phyloP scores from a whole-genome alignment of 2,329 filamentous ascomycete genomes.

The Verticillium zaregamsianum region DNA sequence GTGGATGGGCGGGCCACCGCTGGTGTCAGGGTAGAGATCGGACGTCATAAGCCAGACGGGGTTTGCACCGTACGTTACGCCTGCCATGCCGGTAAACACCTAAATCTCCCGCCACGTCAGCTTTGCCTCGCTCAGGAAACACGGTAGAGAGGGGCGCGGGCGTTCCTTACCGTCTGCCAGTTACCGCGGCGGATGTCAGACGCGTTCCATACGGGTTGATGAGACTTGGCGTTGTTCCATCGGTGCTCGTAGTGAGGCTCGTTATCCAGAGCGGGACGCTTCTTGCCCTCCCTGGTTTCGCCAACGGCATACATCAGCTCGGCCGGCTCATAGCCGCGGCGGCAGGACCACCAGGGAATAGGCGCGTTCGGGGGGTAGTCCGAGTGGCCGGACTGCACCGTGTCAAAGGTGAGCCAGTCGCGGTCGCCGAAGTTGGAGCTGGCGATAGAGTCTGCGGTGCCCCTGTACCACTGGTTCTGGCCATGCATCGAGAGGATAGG shows the following conservation, averaged over 20 bases:
- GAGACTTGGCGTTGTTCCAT: conserved; percentile 13
- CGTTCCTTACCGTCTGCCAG: conserved; percentile 9
- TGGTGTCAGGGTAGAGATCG: background rate
- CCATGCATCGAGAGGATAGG: conserved; percentile 8
- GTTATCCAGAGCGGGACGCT: conserved; percentile 14
- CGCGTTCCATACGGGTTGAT: conserved; percentile 14
- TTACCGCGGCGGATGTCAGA: conserved; percentile 13
- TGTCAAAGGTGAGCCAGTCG: conserved; percentile 15
- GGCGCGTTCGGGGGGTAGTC: conserved; percentile 16
- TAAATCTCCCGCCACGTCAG: no score
- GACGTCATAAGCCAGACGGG: background rate
- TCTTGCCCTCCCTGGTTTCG: conserved; percentile 7
- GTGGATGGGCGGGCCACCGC: background rate
- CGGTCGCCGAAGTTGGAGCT: conserved; percentile 11
- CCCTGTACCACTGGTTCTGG: conserved; percentile 17
- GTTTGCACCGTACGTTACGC: conserved; percentile 15
- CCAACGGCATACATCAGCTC: conserved; percentile 14
- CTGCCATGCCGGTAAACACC: conserved; percentile 14
- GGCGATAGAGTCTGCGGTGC: conserved; percentile 14
- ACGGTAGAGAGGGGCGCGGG: no score
- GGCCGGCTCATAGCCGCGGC: conserved; percentile 13
- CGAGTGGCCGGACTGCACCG: conserved; percentile 15
- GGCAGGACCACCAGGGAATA: conserved; percentile 13
- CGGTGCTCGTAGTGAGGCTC: conserved; percentile 16
- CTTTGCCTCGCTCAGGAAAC: no score